Evolutionary conservation across 306 rosid species (phyloP), one percentile per base, ranked within the genome.

Genomic region (Betula pendula): DNA sequence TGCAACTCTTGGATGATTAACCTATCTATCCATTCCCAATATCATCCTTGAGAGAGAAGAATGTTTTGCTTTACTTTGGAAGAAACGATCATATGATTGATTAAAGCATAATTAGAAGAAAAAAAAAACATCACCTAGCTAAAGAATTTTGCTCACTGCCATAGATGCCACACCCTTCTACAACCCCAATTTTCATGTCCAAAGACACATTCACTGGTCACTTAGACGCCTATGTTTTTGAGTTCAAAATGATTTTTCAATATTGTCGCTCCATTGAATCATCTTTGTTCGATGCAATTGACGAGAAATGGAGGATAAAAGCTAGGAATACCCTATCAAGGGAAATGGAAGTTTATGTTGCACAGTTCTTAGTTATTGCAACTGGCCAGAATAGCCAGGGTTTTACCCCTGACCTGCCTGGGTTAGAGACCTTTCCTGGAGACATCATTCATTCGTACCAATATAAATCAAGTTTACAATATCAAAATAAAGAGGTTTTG

Each of bases 51-150:
- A 84, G 31, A 77, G 47, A 58, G 84, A 84, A 22, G 82, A 80
- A 45, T 84, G 75, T 20, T 59, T 27, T 31, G 66, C 59, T 60
- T 84, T 84, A 3, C 81, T 84, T 14, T 84, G 82, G 87, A 69
- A 77, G 74, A 84, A 80, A 3, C 67, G 70, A n/a, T 27, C 87
- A 6, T 84, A 84, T 16, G 80, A 80, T 62, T 50, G 82, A 0
- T n/a, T 84, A 10, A 44, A 77, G 43, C 80, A 76, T 44, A 81
- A 84, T 50, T 45, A 80, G 22, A 80, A 67, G n/a, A n/a, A n/a
- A n/a, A n/a, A n/a, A n/a, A n/a, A n/a, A n/a, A n/a, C n/a, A n/a
- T n/a, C n/a, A n/a, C n/a, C n/a, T n/a, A n/a, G n/a, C n/a, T n/a
- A n/a, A n/a, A n/a, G n/a, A n/a, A n/a, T n/a, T n/a, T n/a, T n/a